Conservation (phyloP, 495 filamentous ascomycete genomes). For the Hapsidospora chrysogenum region DNA sequence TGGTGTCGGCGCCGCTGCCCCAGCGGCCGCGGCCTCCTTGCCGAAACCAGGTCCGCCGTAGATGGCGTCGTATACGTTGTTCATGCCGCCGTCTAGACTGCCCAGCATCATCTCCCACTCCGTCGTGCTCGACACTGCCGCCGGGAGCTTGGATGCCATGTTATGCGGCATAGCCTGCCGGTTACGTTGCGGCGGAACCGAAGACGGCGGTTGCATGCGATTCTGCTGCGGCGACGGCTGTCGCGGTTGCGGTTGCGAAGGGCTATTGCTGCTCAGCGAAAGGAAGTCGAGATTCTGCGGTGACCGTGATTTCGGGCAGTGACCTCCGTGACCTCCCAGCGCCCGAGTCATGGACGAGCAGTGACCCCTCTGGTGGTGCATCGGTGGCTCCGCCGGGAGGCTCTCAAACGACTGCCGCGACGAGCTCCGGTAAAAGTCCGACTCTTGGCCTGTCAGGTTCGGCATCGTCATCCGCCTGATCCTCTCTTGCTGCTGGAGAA, state of each 20-base stretch:
- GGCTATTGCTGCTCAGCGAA: conserved; percentile 14
- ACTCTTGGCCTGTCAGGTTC: conserved; percentile 6
- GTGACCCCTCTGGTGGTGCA: no score
- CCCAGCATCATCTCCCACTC: conserved; percentile 72
- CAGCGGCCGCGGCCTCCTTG: conserved; percentile 18
- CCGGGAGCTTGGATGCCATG: conserved; percentile 9
- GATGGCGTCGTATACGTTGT: conserved; percentile 71
- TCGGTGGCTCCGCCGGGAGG: conserved; percentile 19
- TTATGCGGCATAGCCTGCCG: no score
- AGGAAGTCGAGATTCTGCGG: conserved; percentile 23
- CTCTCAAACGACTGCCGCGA: conserved; percentile 24
- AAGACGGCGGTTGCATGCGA: conserved; percentile 15
- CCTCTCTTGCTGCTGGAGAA: conserved; percentile 35
- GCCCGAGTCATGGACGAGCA: no score
- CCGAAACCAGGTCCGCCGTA: conserved; percentile 50
- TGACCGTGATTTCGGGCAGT: conserved; percentile 9
- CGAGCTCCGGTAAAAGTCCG: conserved; percentile 15
- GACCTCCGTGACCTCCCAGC: conserved; percentile 17
- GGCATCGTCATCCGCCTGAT: conserved; percentile 29
- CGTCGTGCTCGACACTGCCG: conserved; percentile 30
- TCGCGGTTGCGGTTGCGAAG: conserved; percentile 13
- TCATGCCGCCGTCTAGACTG: conserved; percentile 58
- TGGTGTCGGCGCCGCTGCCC: no score
- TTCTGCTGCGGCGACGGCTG: conserved; percentile 15
- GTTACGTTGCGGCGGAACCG: no score